phyloP scores from a whole-genome alignment of 371 early-diverging fungal species.

The Cokeromyces recurvatus region DNA sequence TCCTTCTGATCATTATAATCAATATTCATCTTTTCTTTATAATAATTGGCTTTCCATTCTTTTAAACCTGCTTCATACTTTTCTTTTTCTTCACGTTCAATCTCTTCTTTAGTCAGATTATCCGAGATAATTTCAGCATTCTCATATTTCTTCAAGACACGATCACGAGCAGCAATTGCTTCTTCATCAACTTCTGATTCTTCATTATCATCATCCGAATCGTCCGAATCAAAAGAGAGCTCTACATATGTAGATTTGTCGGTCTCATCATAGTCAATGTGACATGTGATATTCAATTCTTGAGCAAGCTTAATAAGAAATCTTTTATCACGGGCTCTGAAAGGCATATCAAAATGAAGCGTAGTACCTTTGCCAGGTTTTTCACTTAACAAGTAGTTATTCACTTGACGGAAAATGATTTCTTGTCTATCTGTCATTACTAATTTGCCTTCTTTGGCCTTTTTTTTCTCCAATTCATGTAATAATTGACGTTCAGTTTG shows the following conservation, averaged over 20 bases:
- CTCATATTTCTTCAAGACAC: slow-evolving; percentile 65
- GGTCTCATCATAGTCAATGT: slow-evolving; percentile 32
- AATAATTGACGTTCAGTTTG: slow-evolving; percentile 37
- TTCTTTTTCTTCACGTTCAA: slow-evolving; percentile 49
- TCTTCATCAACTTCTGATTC: slow-evolving; percentile 47
- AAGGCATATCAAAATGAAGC: slow-evolving; percentile 44
- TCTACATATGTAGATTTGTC: slow-evolving; percentile 45
- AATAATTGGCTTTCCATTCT: slow-evolving; percentile 72
- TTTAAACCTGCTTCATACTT: slow-evolving; percentile 49
- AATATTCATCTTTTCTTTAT: slow-evolving; percentile 70
- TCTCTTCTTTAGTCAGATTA: slow-evolving; percentile 31
- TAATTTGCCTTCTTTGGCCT: slow-evolving; percentile 24
- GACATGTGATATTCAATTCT: slow-evolving; percentile 59
- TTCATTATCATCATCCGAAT: slow-evolving; percentile 37
- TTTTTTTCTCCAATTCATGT: slow-evolving; percentile 44
- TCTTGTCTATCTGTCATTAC: slow-evolving; percentile 59
- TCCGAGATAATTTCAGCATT: slow-evolving; percentile 59
- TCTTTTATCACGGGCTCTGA: slow-evolving; percentile 54
- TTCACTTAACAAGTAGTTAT: slow-evolving; percentile 40
- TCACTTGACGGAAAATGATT: slow-evolving; percentile 50
- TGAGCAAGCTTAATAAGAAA: slow-evolving; percentile 61
- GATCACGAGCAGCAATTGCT: slow-evolving; percentile 60
- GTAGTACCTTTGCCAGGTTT: slow-evolving; percentile 11
- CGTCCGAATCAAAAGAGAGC: slow-evolving; percentile 35
- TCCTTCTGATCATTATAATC: slow-evolving; percentile 42